Evolutionary conservation across 345 rosid genomes (phyloP).

Genomic region (Microthlaspi erraticum): DNA sequence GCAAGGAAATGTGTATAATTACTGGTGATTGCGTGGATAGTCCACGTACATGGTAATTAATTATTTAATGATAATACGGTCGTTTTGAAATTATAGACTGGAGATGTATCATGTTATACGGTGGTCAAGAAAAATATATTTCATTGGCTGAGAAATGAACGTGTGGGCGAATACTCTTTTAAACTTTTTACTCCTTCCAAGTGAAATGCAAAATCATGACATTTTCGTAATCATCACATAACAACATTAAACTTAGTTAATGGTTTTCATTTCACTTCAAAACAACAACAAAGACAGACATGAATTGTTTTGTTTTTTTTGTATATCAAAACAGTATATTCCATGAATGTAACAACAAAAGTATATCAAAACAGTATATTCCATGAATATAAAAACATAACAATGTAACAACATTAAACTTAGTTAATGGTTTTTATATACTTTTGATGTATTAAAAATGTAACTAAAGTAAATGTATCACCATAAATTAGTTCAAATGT

Average conservation of each 20-base stretch:
- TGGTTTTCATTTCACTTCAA: not conserved
- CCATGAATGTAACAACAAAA: too few relatives aligned
- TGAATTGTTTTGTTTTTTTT: too few relatives aligned
- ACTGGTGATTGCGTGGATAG: slow-evolving; percentile 24
- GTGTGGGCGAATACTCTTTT: slow-evolving; percentile 26
- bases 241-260: not conserved
- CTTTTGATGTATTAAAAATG: too few relatives aligned
- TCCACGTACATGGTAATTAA: slow-evolving; percentile 22
- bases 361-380: too few relatives aligned
- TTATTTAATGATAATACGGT: slow-evolving; percentile 9
- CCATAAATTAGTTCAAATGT: too few relatives aligned
- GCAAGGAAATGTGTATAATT: slow-evolving; percentile 31
- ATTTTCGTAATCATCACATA: slow-evolving; percentile 9
- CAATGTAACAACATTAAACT: not conserved
- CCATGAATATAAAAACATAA: too few relatives aligned
- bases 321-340: too few relatives aligned
- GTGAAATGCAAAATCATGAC: slow-evolving; percentile 10
- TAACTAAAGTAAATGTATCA: too few relatives aligned
- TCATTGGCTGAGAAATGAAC: slow-evolving; percentile 27
- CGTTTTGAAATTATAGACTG: slow-evolving; percentile 7
- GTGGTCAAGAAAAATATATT: not conserved
- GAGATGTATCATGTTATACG: not conserved
- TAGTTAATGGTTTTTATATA: not conserved
- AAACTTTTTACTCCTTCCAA: slow-evolving; percentile 1
- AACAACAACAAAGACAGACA: not conserved